Percentiles rank a stretch among this genome's conserved stretches.
Conservation (phyloP, 2,329 filamentous ascomycete species). For the Colletotrichum spaethianum region DNA sequence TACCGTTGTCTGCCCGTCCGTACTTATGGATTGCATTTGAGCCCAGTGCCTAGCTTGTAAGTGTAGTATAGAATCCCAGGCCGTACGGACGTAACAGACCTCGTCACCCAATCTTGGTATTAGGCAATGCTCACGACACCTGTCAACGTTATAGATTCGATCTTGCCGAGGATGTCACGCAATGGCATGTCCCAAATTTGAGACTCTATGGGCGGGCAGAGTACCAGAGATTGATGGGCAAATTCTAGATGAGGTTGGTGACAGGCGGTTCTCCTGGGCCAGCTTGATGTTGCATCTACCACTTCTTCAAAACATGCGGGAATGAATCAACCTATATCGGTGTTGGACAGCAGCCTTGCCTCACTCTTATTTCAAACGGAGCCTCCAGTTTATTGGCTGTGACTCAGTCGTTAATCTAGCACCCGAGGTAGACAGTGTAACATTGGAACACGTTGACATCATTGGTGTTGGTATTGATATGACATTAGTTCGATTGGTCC, state of each 20-base stretch:
- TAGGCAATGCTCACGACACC: slow-evolving; percentile 15
- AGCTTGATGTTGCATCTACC: not conserved
- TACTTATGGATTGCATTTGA: not conserved
- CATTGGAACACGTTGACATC: not conserved
- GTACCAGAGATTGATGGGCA: not conserved
- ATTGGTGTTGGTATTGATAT: slow-evolving; percentile 3
- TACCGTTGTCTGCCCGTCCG: not conserved
- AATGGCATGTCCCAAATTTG: not conserved
- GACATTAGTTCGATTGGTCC: not conserved
- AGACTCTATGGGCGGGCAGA: no score
- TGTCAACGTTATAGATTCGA: not conserved
- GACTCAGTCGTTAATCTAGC: not conserved
- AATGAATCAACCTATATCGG: not conserved
- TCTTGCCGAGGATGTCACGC: not conserved
- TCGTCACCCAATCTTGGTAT: slow-evolving; percentile 12
- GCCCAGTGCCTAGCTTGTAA: not conserved
- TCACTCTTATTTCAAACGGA: no score
- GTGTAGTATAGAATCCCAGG: not conserved
- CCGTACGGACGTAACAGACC: slow-evolving; percentile 23
- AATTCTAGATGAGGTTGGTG: not conserved
- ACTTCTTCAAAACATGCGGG: not conserved
- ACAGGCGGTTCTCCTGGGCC: not conserved
- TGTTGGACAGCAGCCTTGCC: not conserved
- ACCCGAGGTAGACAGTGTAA: not conserved
- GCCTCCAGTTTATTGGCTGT: no score